Base-by-base conservation (phyloP, 169 alveolate species). In the Cryptosporidium andersoni region DNA sequence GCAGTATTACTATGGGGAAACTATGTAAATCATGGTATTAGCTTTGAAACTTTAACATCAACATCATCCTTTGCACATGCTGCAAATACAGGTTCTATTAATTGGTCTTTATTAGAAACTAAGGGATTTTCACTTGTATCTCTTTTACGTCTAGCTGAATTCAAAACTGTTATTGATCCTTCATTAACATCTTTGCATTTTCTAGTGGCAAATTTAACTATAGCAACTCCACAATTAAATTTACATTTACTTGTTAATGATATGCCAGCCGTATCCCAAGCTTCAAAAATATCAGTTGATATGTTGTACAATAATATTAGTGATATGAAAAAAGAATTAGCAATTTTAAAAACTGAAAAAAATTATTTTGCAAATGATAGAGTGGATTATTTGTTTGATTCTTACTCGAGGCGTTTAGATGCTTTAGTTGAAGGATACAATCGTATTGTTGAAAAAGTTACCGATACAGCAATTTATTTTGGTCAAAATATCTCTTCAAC, bases 1-100 rank as follows among this genome's bases (percentile, higher is more conserved):
- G 89, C 90, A 3, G 82, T 82, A 58, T 65, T 89, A 64, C 89
- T 80, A 68, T 81, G 82, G 80, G 92, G 92, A 12, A 89, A 89
- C 58, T 89, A 74, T 60, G 90, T 89, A 14, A 89, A 89, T 65
- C 90, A 89, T 81, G 92, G 92, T n/a, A 80, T 74, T 9, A 56
- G 48, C 12, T 42, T 74, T 34, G 55, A 66, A 39, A 62, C 60
- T 14, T 36, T 67, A 63, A 25, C 67, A n/a, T 40, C 47, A 40
- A 56, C 60, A 43, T 60, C 85, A n/a, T 62, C 85, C 2, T 58
- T 74, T 42, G 55, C 85, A 3, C 85, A 74, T 58, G 67, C 51
- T 8, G 60, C 67, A 34, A 74, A 56, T 12, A 74, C 55, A 14
- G 85, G 68, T 2, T 74, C 85, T 58, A 43, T 74, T 40, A 74